phyloP scores from a whole-genome alignment of 1,284 basidiomycete species.

The Xanthoconium separans region DNA sequence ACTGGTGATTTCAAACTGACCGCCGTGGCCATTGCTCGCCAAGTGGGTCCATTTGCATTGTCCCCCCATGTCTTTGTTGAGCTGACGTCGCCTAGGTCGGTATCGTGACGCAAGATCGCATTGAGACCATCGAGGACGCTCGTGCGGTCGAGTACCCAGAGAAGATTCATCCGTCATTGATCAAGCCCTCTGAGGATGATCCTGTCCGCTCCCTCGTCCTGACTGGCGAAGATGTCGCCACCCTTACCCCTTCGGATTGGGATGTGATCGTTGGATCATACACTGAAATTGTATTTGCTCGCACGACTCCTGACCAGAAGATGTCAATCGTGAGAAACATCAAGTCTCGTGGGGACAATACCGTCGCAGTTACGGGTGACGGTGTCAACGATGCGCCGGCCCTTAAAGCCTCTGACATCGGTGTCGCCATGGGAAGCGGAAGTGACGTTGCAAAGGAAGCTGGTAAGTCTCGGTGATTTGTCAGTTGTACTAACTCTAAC shows the following conservation, averaged over 20 bases:
- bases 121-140: constrained; percentile 43
- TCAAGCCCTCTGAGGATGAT: constrained; percentile 33
- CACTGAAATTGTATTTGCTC: constrained; percentile 57
- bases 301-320: constrained; percentile 63
- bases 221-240: constrained; percentile 45
- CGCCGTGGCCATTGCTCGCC: constrained; percentile 46
- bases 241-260: constrained; percentile 48
- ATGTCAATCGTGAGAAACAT: constrained; percentile 57
- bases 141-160: constrained; percentile 21
- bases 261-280: constrained; percentile 46
- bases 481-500: neutral
- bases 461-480: constrained; percentile 23
- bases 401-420: constrained; percentile 82
- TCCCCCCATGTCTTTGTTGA: neutral
- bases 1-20: constrained; percentile 53
- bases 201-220: constrained; percentile 39
- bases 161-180: constrained; percentile 10
- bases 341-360: constrained; percentile 43
- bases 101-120: constrained; percentile 50
- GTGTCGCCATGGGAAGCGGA: constrained; percentile 83
- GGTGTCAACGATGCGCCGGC: constrained; percentile 60
- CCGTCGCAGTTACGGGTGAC: constrained; percentile 58
- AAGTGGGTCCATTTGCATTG: constrained; percentile 15
- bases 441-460: constrained; percentile 80
- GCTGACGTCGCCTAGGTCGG: constrained; percentile 42